Conservation (phyloP, 139 green algal genomes). For the Pseudopediastrum boryanum region DNA sequence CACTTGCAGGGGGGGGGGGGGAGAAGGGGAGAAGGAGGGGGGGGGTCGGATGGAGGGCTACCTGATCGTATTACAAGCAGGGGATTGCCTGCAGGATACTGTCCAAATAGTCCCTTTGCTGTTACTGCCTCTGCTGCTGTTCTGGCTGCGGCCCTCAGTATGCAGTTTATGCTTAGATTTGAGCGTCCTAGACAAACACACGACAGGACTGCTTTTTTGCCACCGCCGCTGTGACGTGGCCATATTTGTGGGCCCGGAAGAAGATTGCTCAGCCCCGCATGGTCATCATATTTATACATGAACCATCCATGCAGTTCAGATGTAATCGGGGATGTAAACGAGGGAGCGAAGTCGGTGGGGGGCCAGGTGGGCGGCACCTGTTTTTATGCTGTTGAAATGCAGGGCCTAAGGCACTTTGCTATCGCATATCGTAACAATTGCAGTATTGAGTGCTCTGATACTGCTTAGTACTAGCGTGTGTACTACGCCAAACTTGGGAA, state of each 20-base stretch:
- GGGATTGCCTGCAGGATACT: not conserved
- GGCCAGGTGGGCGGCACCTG: not conserved
- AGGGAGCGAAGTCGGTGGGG: too few relatives aligned
- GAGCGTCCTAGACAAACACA: too few relatives aligned
- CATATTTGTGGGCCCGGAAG: constrained; percentile 30
- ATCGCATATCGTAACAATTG: too few relatives aligned
- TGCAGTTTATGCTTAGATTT: constrained; percentile 2
- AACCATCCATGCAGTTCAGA: constrained; percentile 33
- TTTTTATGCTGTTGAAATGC: too few relatives aligned
- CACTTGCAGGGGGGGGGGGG: not conserved
- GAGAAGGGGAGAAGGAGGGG: not conserved
- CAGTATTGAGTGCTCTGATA: too few relatives aligned
- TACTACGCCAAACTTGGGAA: too few relatives aligned
- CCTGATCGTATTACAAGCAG: not conserved
- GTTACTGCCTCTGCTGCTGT: not conserved
- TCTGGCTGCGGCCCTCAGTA: not conserved
- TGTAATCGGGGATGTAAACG: not conserved
- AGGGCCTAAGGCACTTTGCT: too few relatives aligned
- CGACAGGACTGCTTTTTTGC: too few relatives aligned
- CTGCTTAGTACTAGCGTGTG: too few relatives aligned
- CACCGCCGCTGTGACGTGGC: constrained; percentile 28
- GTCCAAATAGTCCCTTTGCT: not conserved
- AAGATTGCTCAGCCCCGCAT: not conserved
- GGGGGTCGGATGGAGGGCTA: too few relatives aligned
- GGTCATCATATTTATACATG: constrained; percentile 37